A percentile compares a stretch with the other conserved stretches of the same genome.
These are phyloP conservation scores for Xylariaceae sp. DNA, from an alignment of 2,329 filamentous ascomycete genomes.

Conservation along the genomic window DNA sequence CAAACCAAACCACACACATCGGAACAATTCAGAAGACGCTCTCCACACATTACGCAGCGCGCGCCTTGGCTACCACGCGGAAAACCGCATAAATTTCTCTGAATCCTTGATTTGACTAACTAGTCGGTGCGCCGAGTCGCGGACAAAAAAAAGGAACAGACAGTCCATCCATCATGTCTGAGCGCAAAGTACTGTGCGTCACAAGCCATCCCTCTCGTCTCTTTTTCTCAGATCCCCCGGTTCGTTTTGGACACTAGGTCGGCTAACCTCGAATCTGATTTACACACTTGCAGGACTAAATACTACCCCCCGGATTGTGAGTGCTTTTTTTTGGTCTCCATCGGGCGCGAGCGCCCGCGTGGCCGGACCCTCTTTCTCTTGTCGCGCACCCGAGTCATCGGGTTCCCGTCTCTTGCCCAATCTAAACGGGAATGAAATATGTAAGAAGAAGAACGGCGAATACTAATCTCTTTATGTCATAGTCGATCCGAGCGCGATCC, in stretches of 20 bases:
- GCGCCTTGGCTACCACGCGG: not conserved
- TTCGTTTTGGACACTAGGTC: not conserved
- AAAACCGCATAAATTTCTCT: not conserved
- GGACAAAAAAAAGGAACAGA: constrained; percentile 8
- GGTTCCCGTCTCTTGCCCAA: not conserved
- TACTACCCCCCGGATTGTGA: constrained; percentile 65
- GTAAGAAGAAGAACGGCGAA: not conserved
- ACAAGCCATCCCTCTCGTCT: constrained; percentile 2
- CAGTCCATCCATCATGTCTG: constrained; percentile 34
- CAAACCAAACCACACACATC: no score
- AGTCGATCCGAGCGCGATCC: constrained; percentile 76
- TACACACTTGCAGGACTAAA: constrained; percentile 33
- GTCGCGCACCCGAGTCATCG: not conserved
- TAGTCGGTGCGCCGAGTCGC: not conserved
- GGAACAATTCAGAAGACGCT: no score
- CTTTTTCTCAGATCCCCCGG: not conserved
- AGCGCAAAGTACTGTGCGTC: constrained; percentile 39
- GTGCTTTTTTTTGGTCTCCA: not conserved
- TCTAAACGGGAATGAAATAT: no score
- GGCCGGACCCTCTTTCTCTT: no score
- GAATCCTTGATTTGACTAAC: not conserved
- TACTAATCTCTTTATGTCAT: constrained; percentile 6
- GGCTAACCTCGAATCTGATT: constrained; percentile 15
- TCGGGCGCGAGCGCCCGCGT: no score
- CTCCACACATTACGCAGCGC: no score